Conservation (phyloP, 495 filamentous ascomycete genomes). For the Rusavskia elegans region DNA sequence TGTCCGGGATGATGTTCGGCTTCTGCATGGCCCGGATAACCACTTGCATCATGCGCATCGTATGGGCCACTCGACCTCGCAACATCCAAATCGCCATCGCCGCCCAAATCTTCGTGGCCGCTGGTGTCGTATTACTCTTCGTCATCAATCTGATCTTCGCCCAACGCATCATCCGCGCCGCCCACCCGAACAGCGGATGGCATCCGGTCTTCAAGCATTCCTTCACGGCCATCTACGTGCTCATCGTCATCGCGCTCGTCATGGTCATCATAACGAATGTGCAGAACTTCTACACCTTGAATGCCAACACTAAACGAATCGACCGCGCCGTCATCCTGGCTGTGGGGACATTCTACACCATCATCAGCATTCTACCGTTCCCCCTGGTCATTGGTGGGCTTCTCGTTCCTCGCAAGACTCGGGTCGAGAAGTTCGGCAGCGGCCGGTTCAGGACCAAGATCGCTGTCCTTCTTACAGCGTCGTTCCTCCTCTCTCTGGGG, state of each 20-base stretch:
- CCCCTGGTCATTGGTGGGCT: slow-evolving; percentile 38
- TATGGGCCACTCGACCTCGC: slow-evolving; percentile 20
- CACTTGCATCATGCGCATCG: slow-evolving; percentile 49
- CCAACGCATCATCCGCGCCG: slow-evolving; percentile 59
- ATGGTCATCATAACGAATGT: slow-evolving; percentile 56
- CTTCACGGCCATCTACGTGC: slow-evolving; percentile 44
- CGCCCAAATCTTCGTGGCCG: slow-evolving; percentile 56
- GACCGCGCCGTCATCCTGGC: slow-evolving; percentile 52
- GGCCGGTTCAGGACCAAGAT: slow-evolving; percentile 53
- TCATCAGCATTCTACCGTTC: slow-evolving; percentile 62
- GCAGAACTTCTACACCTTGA: slow-evolving; percentile 49
- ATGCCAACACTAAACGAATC: slow-evolving; percentile 27
- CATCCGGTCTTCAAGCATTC: slow-evolving; percentile 25
- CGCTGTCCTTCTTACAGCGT: slow-evolving; percentile 37
- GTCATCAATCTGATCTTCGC: slow-evolving; percentile 66
- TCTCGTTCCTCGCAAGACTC: slow-evolving; percentile 30
- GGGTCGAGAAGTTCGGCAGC: slow-evolving; percentile 52
- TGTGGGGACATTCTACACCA: slow-evolving; percentile 47
- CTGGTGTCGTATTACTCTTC: slow-evolving; percentile 66
- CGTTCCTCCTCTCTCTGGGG: slow-evolving; percentile 47
- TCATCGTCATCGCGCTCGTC: slow-evolving; percentile 42
- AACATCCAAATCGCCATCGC: slow-evolving; percentile 48
- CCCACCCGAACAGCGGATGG: slow-evolving; percentile 59
- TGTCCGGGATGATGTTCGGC: slow-evolving; percentile 52
- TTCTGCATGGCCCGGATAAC: slow-evolving; percentile 62